phyloP scores from a whole-genome alignment of 2,329 filamentous ascomycete species.

The Calycina marina region DNA sequence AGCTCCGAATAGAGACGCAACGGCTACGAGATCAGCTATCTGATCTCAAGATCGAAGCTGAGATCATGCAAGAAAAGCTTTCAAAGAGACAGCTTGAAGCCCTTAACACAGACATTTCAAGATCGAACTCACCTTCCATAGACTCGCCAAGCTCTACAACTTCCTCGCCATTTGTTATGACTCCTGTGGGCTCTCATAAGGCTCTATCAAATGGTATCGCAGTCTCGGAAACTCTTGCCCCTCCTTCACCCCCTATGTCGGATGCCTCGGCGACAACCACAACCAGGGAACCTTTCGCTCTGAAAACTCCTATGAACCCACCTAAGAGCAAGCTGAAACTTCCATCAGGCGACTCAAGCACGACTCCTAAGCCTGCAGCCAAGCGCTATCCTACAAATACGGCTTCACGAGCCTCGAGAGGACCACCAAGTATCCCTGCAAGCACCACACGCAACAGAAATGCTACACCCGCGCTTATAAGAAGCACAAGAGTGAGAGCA shows the following conservation, averaged over 20 bases:
- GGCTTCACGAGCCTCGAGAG: constrained; percentile 15
- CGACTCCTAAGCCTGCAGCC: constrained; percentile 35
- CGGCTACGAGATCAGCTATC: constrained; percentile 79
- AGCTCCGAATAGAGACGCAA: constrained; percentile 78
- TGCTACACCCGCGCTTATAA: constrained; percentile 23
- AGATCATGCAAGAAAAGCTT: constrained; percentile 88
- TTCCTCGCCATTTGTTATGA: constrained; percentile 80
- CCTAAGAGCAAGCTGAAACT: constrained; percentile 34
- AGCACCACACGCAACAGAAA: constrained; percentile 14
- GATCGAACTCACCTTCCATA: constrained; percentile 56
- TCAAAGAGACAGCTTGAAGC: constrained; percentile 53
- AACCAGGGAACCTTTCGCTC: constrained; percentile 3
- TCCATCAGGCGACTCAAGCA: constrained; percentile 37
- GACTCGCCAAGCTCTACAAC: constrained; percentile 69
- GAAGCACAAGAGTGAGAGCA: constrained; percentile 28
- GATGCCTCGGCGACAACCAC: constrained; percentile 46
- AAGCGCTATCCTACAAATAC: constrained; percentile 11
- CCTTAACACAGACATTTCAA: constrained; percentile 47
- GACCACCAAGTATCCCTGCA: constrained; percentile 6
- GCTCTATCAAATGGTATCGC: constrained; percentile 41
- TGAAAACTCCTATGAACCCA: constrained; percentile 19
- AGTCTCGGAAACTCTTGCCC: constrained; percentile 57
- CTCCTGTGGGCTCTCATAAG: constrained; percentile 66
- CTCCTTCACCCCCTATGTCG: constrained; percentile 87
- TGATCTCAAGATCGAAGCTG: constrained; percentile 86